Base-by-base conservation (phyloP, 345 rosid species). In the Rhizophora apiculata region DNA sequence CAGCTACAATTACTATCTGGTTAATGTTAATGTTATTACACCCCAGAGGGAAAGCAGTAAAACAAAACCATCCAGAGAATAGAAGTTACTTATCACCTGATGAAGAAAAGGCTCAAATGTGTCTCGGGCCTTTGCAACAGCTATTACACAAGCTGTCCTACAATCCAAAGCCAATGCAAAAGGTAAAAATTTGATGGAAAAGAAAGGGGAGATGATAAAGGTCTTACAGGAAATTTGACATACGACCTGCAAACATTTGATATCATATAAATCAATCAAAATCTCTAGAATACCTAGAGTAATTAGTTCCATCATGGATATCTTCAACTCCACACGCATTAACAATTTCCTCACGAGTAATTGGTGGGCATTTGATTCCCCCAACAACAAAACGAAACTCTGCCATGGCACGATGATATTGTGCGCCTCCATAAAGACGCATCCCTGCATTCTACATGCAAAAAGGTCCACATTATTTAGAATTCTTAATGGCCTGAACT, bases 321-420 rank as follows among this genome's bases (percentile, higher is more conserved):
- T 91, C 98, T 81, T 93, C 98, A 32, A 91, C 97, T 58, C 98
- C 98, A 80, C 97, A 91, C 51, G 98, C 97, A 81, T 93, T 93
- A 11, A 89, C 98, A 67, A 93, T 91, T 79, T 93, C 98, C 82
- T 91, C 98, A 20, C 97, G 83, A 53, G 92, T 89, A 67, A 93
- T 89, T 76, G 94, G 88, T 34, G 96, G 96, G 73, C 98, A 93
- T 80, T 93, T 93, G 68, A 73, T 86, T 67, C 96, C 97, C 73
- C 98, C 98, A 60, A 84, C 96, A 48, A 93, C 83, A 85, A 93
- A 89, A 48, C 97, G 96, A 72, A 91, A 93, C 76, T 93, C 98
- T 65, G 98, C 97, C 98, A 93, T 91, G 74, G 96, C 96, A 56
- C 92, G 91, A 72, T 89, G 97, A 81, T 91, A 93, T 64, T 91